Evolutionary conservation across 179 eudicot species (phyloP), one percentile per base, ranked within the genome.

Genomic region (Silene coronaria): DNA sequence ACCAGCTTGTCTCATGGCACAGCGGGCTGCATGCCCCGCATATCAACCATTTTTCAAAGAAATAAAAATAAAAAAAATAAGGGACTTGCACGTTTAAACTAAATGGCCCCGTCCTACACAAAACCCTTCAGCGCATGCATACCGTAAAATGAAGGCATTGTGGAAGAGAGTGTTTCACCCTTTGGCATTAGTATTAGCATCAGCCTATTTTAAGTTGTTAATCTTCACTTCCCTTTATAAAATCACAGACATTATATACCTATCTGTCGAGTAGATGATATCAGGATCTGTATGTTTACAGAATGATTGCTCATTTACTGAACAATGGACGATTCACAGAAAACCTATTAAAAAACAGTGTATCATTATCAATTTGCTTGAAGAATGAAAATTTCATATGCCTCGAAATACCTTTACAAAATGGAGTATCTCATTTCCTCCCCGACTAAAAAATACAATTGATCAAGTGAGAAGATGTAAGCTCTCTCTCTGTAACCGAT

Each of bases 401-500:
- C 81, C 73, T 76, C 76, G 42, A 66, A 66, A 36, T 38, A 16
- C 76, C 73, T 72, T 74, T 77, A 77, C 78, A 77, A 28, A 70
- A 59, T 46, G 64, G 75, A 23, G 9, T 55, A 34, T 67, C 75
- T 32, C 58, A n/a, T 70, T 42, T 65, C 75, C 67, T 28, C 34
- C 58, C 67, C 55, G 30, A 71, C 67, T 38, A 38, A 42, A 30
- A 72, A 67, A 46, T 65, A 77, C 75, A 77, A 34, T 76, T 28
- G 19, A 57, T 72, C 65, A n/a, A 72, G 45, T 71, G 68, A 53
- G 57, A 36, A 36, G 53, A 71, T 63, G 61, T 62, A 75, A 53
- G 76, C 62, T 48, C 76, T 19, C 59, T 53, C 78, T 75, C 66
- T 65, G 22, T 21, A 68, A 79, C 36, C 70, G 64, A 48, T 67